phyloP scores from a whole-genome alignment of 768 basidiomycete genomes.

The Kwoniella mangroviensis region DNA sequence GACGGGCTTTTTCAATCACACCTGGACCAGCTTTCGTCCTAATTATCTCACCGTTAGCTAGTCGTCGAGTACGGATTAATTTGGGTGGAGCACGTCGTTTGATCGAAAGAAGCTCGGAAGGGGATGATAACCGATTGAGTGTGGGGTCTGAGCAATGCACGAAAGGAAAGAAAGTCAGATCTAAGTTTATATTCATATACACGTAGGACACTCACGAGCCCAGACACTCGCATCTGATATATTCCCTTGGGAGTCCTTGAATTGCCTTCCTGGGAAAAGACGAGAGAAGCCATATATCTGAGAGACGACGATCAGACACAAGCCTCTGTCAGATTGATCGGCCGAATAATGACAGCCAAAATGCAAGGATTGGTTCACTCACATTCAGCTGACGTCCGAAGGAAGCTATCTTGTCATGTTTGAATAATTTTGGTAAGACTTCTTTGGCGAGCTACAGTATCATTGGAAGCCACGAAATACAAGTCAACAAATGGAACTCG shows the following conservation, averaged over 20 bases:
- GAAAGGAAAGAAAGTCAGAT: no score
- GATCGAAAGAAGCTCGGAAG: conserved; percentile 42
- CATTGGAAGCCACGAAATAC: no score
- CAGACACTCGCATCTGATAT: conserved; percentile 55
- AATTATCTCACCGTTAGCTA: conserved; percentile 53
- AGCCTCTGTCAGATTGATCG: background rate
- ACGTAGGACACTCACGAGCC: conserved; percentile 54
- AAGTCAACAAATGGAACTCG: no score
- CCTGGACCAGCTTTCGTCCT: conserved; percentile 46
- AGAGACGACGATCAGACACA: background rate
- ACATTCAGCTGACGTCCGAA: conserved; percentile 57
- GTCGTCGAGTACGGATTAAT: conserved; percentile 51
- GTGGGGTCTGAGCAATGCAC: conserved; percentile 41
- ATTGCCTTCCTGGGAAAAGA: conserved; percentile 53
- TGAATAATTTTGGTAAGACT: conserved; percentile 54
- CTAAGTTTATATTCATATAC: background rate
- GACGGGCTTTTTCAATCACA: conserved; percentile 46
- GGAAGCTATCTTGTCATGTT: conserved; percentile 56
- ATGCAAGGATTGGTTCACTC: conserved; percentile 19
- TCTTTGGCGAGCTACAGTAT: conserved; percentile 53
- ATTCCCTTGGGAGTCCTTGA: conserved; percentile 53
- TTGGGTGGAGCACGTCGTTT: conserved; percentile 56
- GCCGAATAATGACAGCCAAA: background rate
- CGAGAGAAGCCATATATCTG: conserved; percentile 57
- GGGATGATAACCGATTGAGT: conserved; percentile 49